Base-by-base conservation (phyloP, 2,329 filamentous ascomycete species). In the Colletotrichum eremochloae region DNA sequence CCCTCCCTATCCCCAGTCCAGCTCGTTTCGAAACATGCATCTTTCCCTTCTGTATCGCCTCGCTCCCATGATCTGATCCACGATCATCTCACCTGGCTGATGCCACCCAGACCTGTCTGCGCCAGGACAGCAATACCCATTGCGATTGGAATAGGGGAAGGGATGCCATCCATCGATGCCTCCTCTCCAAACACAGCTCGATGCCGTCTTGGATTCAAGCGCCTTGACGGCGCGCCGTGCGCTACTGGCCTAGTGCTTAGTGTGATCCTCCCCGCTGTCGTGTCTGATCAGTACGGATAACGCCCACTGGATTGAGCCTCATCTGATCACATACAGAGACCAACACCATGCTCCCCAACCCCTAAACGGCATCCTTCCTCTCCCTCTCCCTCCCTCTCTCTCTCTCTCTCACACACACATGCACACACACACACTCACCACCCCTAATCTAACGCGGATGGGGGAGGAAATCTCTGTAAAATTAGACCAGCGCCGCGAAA, bases 11-110 rank as follows among this genome's bases (percentile, higher is more conserved):
- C 31, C 38, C 53, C 29, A n/a, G 44, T 58, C 40, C 48, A 50
- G 36, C 50, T 56, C 29, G 69, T 64, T 72, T 72, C 53, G 60
- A 72, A 72, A 58, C 53, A 72, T 60, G 66, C 69, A 8, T 12
- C 60, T 48, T 64, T 48, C 60, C 60, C 44, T 68, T 68, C 52
- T 46, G 18, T 31, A 20, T 7, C 33, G 3, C 58, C 42, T 48
- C 42, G 31, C 42, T 48, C 6, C 42, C 58, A 33, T 29, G 29
- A 31, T 36, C 31, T 18, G 31, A 62, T 48, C 42, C 36, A 50
- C n/a, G 58, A 31, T 62, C 50, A 62, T 62, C 42, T 33, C 42
- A n/a, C 7, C 40, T 33, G 42, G 31, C 15, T 42, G 40, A 33
- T 38, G 38, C 56, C 56, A 29, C n/a, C 29, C 11, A 36, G 5